A percentile compares a stretch with the other conserved stretches of the same genome.
Evolutionary conservation across 1,284 basidiomycete species (phyloP).

Genomic region (Coniophora puteana): DNA sequence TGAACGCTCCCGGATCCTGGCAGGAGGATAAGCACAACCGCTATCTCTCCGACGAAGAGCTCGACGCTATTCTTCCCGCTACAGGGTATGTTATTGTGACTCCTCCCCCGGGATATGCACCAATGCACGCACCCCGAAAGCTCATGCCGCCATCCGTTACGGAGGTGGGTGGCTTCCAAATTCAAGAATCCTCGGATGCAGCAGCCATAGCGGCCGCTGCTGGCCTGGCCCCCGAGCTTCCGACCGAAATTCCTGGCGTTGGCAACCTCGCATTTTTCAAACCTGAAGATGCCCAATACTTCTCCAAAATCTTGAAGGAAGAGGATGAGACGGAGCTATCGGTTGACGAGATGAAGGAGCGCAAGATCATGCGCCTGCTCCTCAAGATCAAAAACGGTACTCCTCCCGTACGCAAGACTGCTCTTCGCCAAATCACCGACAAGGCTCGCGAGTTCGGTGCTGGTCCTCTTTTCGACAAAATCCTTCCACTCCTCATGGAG

Average conservation of each 20-base stretch:
- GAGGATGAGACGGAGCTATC: conserved; percentile 94
- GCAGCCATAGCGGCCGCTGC: conserved; percentile 84
- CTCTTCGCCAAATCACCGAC: conserved; percentile 98
- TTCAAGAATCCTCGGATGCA: conserved; percentile 91
- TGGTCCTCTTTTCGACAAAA: conserved; percentile 99
- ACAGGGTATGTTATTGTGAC: conserved; percentile 90
- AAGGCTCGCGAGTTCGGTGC: conserved; percentile 98
- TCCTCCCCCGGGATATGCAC: conserved; percentile 92
- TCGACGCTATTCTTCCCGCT: conserved; percentile 86
- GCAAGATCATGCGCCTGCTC: conserved; percentile 99
- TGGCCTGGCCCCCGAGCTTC: conserved; percentile 89
- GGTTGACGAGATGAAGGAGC: conserved; percentile 98
- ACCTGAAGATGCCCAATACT: conserved; percentile 96
- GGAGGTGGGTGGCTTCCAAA: conserved; percentile 87
- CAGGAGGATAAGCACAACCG: conserved; percentile 94
- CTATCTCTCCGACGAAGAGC: conserved; percentile 93
- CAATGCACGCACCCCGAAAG: conserved; percentile 76
- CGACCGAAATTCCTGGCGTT: conserved; percentile 98
- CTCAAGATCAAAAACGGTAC: conserved; percentile 99
- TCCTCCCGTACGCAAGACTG: conserved; percentile 96
- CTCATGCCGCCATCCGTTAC: conserved; percentile 72
- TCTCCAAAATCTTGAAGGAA: conserved; percentile 93
- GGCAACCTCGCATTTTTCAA: conserved; percentile 98
- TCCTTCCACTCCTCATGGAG: conserved; percentile 98
- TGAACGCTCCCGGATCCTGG: conserved; percentile 80